Base-by-base conservation (phyloP, 768 basidiomycete genomes). In the Boletus coccyginus region DNA sequence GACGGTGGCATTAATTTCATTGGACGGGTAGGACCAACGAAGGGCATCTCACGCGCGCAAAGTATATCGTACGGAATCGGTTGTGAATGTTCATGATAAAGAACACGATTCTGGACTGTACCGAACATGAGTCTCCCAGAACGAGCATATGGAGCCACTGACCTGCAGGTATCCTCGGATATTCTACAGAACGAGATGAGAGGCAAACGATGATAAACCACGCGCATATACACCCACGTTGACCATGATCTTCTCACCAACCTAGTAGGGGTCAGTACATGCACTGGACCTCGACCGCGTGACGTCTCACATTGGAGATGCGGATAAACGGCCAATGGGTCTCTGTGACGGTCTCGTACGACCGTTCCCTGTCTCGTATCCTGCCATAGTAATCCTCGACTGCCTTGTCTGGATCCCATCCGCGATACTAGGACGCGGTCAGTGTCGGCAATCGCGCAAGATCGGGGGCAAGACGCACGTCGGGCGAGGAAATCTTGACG, bases 1-100 rank as follows among this genome's bases (percentile, higher is more conserved):
- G 41, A 27, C 3, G 7, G 41, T 7, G 16, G 13, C 40, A 24
- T 55, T n/a, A 58, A 46, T 16, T 46, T 48, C 13, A n/a, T 31
- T 27, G 32, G 19, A 16, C 41, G 14, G 5, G n/a, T 41, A 31
- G 40, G 48, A 45, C 27, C 13, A 46, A 21, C 40, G 52, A 50
- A 19, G 39, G 9, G 6, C 7, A 8, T 36, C 90, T 58, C 67
- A 97, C 95, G 40, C 96, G 78, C 6, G 96, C 96, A 74, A 99
- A 98, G 72, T 95, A 98, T 60, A 99, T 99, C 46, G 88, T 94
- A 21, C 96, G 81, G 68, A 87, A 90, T 59, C 82, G 81, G 66
- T 94, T 98, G 74, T 99, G 96, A 46, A 99, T 98, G 70, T 99
- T 99, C 97, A 98, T 98, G 44, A 99, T 78, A 80, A 97, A 98